These are phyloP conservation scores for Tylopilus orsonianus DNA, from an alignment of 1,284 basidiomycete species.

Conservation along the genomic window DNA sequence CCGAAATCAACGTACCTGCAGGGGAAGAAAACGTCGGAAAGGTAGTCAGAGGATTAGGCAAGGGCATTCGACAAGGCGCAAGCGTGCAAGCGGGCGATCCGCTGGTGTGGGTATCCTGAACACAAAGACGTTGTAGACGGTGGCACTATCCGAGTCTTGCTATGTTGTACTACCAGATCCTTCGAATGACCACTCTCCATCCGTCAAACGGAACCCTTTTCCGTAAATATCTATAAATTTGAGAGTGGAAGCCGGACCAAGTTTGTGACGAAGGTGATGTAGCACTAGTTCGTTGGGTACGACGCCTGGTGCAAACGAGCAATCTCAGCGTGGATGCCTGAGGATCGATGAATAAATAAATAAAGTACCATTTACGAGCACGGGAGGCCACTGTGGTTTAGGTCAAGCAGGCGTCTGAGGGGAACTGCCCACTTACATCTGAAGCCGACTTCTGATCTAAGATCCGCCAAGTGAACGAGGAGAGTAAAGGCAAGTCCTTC, in stretches of 20 bases:
- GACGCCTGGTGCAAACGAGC: background rate
- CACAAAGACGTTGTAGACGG: background rate
- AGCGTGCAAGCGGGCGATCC: constrained; percentile 46
- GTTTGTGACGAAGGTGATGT: background rate
- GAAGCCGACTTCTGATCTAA: too few species aligned
- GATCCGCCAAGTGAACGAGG: too few species aligned
- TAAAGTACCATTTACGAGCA: too few species aligned
- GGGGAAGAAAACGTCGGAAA: constrained; percentile 48
- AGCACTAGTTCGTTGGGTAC: background rate
- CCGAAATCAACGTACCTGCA: constrained; percentile 52
- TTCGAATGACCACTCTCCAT: constrained; percentile 14
- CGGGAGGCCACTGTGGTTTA: too few species aligned
- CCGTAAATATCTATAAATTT: background rate
- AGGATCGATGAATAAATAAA: too few species aligned
- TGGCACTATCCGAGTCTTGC: too few species aligned
- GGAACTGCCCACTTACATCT: too few species aligned
- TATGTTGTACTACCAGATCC: too few species aligned
- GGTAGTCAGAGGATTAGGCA: constrained; percentile 41
- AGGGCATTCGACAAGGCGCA: constrained; percentile 42
- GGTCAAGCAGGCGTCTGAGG: too few species aligned
- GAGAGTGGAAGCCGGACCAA: constrained; percentile 1
- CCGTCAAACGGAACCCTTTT: constrained; percentile 1
- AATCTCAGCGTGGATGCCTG: constrained; percentile 1
- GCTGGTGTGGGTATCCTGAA: constrained; percentile 36
- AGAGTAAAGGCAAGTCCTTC: background rate